A percentile compares a stretch with the other conserved stretches of the same genome.
Evolutionary conservation across 768 basidiomycete genomes (phyloP).

Genomic region (Tremella mesenterica): DNA sequence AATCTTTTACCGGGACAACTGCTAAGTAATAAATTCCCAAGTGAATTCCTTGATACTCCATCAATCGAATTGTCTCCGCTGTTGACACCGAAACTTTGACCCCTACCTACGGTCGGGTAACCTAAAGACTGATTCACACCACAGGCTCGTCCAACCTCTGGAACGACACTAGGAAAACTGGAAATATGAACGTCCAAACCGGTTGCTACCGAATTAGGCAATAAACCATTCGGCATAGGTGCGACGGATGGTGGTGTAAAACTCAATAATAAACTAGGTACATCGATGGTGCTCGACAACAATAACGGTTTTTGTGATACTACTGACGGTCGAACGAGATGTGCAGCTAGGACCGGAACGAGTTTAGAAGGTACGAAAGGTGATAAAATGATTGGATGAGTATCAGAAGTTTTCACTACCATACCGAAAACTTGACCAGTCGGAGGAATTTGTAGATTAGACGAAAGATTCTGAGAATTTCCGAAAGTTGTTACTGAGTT

Average conservation of each 20-base stretch:
- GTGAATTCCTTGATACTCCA: too few relatives aligned
- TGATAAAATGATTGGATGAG: conserved; percentile 77
- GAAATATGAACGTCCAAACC: too few relatives aligned
- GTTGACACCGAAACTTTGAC: too few relatives aligned
- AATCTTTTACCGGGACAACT: conserved; percentile 94
- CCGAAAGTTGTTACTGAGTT: too few relatives aligned
- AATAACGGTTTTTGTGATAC: conserved; percentile 1
- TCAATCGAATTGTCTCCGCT: too few relatives aligned
- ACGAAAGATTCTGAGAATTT: too few relatives aligned
- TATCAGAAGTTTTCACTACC: conserved; percentile 58
- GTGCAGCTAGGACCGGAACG: conserved; percentile 48
- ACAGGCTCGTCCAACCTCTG: too few relatives aligned
- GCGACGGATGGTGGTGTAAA: conserved; percentile 14
- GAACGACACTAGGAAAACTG: conserved; percentile 6
- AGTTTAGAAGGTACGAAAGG: conserved; percentile 57
- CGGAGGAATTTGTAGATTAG: too few relatives aligned
- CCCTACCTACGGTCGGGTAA: too few relatives aligned
- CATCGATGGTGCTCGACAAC: conserved; percentile 23
- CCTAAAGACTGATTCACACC: too few relatives aligned
- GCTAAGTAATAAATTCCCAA: conserved; percentile 82
- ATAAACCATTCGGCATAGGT: conserved; percentile 8
- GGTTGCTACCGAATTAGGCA: background rate
- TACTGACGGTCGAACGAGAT: conserved; percentile 11
- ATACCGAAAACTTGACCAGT: conserved; percentile 28
- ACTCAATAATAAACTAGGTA: conserved; percentile 21